Evolutionary conservation across 345 rosid species (phyloP), one percentile per base, ranked within the genome.

Genomic region (Raphanus raphanistrum): DNA sequence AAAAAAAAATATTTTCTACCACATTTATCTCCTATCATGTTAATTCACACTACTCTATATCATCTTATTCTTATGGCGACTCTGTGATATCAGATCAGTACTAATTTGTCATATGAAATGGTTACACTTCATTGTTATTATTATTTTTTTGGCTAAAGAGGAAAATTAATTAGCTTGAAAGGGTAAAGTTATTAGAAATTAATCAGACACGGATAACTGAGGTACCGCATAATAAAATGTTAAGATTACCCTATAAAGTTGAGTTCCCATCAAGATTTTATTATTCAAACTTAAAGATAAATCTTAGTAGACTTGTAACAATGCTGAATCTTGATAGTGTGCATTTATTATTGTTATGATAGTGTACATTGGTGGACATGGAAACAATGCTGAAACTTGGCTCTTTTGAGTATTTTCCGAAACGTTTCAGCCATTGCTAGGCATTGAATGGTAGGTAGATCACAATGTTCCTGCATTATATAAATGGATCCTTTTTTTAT

Each of bases 11-110:
- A n/a, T n/a, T n/a, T n/a, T n/a, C 74, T 54, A 54, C 75, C 52
- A 36, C 15, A 38, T 63, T 68, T 16, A 52, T 60, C 38, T 27
- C 0, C 25, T 36, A 43, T 61, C 65, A 62, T 79, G 52, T 79
- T 68, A 62, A 68, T 79, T 33, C 31, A 72, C 69, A 50, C 70
- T 59, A 72, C 28, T 62, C 0, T 50, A 73, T 66, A 32, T 72
- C 15, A 5, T 6, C n/a, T 70, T 10, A 9, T 16, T 64, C 3
- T 60, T 48, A 26, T 16, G 81, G 45, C 43, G 55, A 43, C 50
- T 79, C 3, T 59, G 43, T 26, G 73, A 11, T 15, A 33, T n/a
- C 6, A 35, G 11, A 7, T 72, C 27, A 70, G 71, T n/a, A 21
- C 45, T 28, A 28, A 3, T 28, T 28, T n/a, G n/a, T n/a, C n/a